Conservation (phyloP, 345 rosid species). For the Eucalyptus erythrocorys region DNA sequence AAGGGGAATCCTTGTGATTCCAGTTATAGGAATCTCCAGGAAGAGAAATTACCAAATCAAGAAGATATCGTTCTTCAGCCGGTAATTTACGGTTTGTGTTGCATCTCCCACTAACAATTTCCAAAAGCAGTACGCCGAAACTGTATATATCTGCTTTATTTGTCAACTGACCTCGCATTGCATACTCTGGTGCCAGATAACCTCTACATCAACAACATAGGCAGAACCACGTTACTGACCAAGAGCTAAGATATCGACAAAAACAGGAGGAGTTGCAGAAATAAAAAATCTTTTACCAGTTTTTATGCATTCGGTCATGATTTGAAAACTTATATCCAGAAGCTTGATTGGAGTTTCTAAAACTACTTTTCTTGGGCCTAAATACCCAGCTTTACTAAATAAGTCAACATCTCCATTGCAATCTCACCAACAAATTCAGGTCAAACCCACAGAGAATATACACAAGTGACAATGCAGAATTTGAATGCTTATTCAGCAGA, state of each 20-base stretch:
- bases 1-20: background rate
- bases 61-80: conserved; percentile 34
- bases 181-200: conserved; percentile 74
- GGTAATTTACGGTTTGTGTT: conserved; percentile 37
- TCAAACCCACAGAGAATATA: background rate
- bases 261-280: background rate
- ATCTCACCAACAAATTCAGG: background rate
- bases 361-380: background rate
- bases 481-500: background rate
- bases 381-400: background rate
- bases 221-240: background rate
- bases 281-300: background rate
- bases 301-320: background rate
- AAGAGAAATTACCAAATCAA: conserved; percentile 34
- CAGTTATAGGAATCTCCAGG: background rate
- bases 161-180: conserved; percentile 54
- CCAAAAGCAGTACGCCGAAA: conserved; percentile 58
- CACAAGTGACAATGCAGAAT: background rate
- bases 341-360: background rate
- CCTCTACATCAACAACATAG: conserved; percentile 23
- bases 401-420: background rate
- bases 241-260: background rate
- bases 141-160: conserved; percentile 67
- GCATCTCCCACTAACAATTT: conserved; percentile 54
- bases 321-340: background rate